Percentiles rank a stretch among this genome's conserved stretches.
Conservation (phyloP, 805 yeast species). For the Myxozyma mucilagina region DNA sequence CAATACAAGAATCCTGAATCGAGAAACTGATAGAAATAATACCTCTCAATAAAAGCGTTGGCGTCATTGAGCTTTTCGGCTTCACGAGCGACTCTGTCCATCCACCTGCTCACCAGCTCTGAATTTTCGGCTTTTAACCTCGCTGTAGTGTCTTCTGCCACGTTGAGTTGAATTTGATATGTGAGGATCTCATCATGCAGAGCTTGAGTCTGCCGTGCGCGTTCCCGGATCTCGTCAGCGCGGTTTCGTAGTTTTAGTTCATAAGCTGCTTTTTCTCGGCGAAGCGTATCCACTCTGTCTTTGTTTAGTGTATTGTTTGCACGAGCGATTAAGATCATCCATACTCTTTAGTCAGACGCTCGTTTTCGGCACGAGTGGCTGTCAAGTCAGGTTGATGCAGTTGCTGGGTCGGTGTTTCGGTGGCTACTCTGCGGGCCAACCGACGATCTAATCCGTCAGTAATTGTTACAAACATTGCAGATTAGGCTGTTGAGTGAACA, state of each 20-base stretch:
- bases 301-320: too few species aligned
- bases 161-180: slow-evolving; percentile 57
- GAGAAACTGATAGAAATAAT: not conserved
- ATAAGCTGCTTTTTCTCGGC: slow-evolving; percentile 23
- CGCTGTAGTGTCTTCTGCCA: slow-evolving; percentile 43
- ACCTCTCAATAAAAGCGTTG: slow-evolving; percentile 41
- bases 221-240: slow-evolving; percentile 41
- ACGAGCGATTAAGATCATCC: not conserved
- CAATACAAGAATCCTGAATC: not conserved
- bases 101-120: slow-evolving; percentile 57
- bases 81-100: slow-evolving; percentile 56
- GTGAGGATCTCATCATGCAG: slow-evolving; percentile 69
- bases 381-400: not conserved
- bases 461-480: too few species aligned
- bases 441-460: not conserved
- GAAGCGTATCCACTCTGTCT: too few species aligned
- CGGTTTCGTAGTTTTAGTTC: slow-evolving; percentile 36
- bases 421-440: not conserved
- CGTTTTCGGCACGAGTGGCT: not conserved
- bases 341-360: slow-evolving; percentile 1
- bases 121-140: slow-evolving; percentile 52
- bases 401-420: too few species aligned
- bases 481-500: too few species aligned
- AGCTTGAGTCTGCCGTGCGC: slow-evolving; percentile 57
- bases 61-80: slow-evolving; percentile 60